phyloP scores from a whole-genome alignment of 805 yeast genomes.

The Yarrowia divulgata region DNA sequence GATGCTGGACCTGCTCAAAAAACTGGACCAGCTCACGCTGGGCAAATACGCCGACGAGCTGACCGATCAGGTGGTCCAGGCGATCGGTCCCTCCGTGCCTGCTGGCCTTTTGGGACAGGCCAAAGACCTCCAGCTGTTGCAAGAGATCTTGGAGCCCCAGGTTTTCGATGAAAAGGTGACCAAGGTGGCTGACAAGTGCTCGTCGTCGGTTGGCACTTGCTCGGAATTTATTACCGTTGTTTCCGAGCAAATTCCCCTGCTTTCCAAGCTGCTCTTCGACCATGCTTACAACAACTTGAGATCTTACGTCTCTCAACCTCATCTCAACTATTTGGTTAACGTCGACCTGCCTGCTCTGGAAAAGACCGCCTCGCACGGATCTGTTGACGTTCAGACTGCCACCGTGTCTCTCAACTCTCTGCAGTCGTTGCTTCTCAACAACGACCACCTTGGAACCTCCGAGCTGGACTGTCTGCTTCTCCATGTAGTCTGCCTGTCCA shows the following conservation, averaged over 20 bases:
- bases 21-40: conserved; percentile 29
- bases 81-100: neutral
- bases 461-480: conserved; percentile 24
- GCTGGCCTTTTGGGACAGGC: neutral
- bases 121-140: conserved; percentile 17
- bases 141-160: neutral
- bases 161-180: conserved; percentile 1
- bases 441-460: conserved; percentile 2
- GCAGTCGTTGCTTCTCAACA: conserved; percentile 15
- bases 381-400: conserved; percentile 5
- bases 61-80: conserved; percentile 4
- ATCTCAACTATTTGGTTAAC: conserved; percentile 25
- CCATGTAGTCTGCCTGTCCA: conserved; percentile 5
- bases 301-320: conserved; percentile 8
- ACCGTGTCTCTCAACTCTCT: conserved; percentile 10
- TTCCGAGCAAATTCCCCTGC: neutral
- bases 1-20: conserved; percentile 16
- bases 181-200: conserved; percentile 18
- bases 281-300: neutral
- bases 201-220: neutral
- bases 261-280: conserved; percentile 12
- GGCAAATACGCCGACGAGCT: conserved; percentile 23
- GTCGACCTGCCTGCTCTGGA: conserved; percentile 15
- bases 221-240: conserved; percentile 15
- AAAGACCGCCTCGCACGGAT: neutral